Conservation (phyloP, 2,329 filamentous ascomycete genomes). For the Calonectria leucothoes region DNA sequence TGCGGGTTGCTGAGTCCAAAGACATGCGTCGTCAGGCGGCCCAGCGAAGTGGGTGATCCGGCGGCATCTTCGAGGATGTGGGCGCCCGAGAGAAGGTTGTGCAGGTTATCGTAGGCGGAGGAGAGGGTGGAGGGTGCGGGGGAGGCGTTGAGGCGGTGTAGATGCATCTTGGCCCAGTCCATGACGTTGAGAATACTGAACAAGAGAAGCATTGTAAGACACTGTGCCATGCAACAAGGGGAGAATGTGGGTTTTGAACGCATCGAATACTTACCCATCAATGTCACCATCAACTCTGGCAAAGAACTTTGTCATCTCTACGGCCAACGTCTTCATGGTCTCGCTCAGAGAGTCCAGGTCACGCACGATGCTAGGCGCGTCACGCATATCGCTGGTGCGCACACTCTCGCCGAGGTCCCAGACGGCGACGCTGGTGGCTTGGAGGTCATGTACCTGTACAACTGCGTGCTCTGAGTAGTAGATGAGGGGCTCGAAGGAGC, state of each 20-base stretch:
- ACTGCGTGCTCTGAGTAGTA: constrained; percentile 94
- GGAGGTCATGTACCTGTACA: constrained; percentile 85
- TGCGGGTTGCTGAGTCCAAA: constrained; percentile 87
- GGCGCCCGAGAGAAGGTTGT: constrained; percentile 77
- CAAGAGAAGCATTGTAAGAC: constrained; percentile 23
- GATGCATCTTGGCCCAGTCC: constrained; percentile 93
- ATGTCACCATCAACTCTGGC: constrained; percentile 94
- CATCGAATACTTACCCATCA: constrained; percentile 69
- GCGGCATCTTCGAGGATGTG: constrained; percentile 68
- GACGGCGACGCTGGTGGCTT: constrained; percentile 91
- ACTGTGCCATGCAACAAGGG: neutral
- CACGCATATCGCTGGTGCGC: constrained; percentile 89
- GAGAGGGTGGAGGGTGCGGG: constrained; percentile 70
- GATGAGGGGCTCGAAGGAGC: constrained; percentile 92
- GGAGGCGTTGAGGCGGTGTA: constrained; percentile 74
- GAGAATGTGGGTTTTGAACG: neutral
- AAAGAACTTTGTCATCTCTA: constrained; percentile 92
- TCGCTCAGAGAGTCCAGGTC: constrained; percentile 89
- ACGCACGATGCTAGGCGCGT: constrained; percentile 84
- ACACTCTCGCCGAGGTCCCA: constrained; percentile 96
- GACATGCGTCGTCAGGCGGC: constrained; percentile 75
- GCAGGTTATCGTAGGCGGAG: constrained; percentile 84
- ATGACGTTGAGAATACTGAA: constrained; percentile 88
- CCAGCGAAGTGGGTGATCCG: constrained; percentile 74
- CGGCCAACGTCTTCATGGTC: constrained; percentile 83